These are phyloP conservation scores for Aegilops speltoides DNA, from an alignment of 176 grass and related monocot species.

Conservation along the genomic window DNA sequence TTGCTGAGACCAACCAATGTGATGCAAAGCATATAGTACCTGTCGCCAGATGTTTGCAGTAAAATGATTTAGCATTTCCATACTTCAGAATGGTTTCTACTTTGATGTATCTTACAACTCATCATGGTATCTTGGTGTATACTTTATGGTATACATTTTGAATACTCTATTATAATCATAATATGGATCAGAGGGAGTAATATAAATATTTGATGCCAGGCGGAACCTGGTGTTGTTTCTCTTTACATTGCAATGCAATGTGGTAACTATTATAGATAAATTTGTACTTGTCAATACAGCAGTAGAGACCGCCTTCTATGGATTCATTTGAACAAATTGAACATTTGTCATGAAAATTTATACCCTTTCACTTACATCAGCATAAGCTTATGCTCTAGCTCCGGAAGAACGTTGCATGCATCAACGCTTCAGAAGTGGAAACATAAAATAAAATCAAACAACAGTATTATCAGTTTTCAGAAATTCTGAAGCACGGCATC, in stretches of 20 bases:
- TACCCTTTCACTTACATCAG: not conserved
- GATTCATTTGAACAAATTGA: not conserved
- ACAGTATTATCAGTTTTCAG: no score
- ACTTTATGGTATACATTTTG: not conserved
- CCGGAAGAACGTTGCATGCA: no score
- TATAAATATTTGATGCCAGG: no score
- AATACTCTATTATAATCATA: not conserved
- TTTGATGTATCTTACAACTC: not conserved
- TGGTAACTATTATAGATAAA: no score
- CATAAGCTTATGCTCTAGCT: not conserved
- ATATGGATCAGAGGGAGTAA: not conserved
- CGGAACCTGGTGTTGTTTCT: no score
- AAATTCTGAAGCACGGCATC: no score
- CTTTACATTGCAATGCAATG: no score
- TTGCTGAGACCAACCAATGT: not conserved
- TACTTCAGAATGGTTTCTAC: not conserved
- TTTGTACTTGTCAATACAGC: no score
- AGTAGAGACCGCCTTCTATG: not conserved
- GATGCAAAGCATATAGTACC: not conserved
- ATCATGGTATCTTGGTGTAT: not conserved
- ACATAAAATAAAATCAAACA: no score
- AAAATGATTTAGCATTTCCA: not conserved
- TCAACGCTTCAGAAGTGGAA: no score
- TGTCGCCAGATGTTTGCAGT: not conserved
- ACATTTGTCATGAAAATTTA: not conserved